phyloP scores from a whole-genome alignment of 1,284 basidiomycete species.

The Nidula niveotomentosa region DNA sequence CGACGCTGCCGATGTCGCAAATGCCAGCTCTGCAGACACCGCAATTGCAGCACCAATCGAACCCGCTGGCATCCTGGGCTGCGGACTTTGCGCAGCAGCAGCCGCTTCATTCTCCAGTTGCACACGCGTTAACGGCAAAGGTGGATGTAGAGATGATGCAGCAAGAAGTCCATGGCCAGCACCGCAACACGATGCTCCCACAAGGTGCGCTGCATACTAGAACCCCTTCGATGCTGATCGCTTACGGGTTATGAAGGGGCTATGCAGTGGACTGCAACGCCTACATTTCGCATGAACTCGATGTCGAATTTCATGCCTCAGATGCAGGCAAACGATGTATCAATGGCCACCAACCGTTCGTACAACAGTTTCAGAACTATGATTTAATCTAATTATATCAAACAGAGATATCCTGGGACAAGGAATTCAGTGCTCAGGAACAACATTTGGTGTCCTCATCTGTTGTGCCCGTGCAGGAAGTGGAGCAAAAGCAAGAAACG shows the following conservation, averaged over 20 bases:
- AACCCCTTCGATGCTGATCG: neutral
- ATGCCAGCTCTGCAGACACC: slow-evolving; percentile 24
- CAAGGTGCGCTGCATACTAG: slow-evolving; percentile 1
- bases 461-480: slow-evolving; percentile 16
- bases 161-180: neutral
- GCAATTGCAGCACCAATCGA: slow-evolving; percentile 20
- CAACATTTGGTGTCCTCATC: slow-evolving; percentile 23
- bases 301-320: slow-evolving; percentile 33
- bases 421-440: slow-evolving; percentile 62
- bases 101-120: slow-evolving; percentile 9
- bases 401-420: slow-evolving; percentile 56
- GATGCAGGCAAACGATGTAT: slow-evolving; percentile 25
- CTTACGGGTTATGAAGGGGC: slow-evolving; percentile 14
- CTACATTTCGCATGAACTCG: slow-evolving; percentile 33
- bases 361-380: slow-evolving; percentile 10
- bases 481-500: slow-evolving; percentile 20
- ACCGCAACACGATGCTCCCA: neutral
- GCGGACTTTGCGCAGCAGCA: slow-evolving; percentile 52
- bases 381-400: neutral
- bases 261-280: slow-evolving; percentile 34
- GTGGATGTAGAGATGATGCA: neutral
- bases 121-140: neutral
- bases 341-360: slow-evolving; percentile 33
- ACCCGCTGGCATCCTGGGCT: slow-evolving; percentile 48
- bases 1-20: slow-evolving; percentile 44